Evolutionary conservation across 179 eudicot species (phyloP).

Genomic region (Heliamphora pulchella): DNA sequence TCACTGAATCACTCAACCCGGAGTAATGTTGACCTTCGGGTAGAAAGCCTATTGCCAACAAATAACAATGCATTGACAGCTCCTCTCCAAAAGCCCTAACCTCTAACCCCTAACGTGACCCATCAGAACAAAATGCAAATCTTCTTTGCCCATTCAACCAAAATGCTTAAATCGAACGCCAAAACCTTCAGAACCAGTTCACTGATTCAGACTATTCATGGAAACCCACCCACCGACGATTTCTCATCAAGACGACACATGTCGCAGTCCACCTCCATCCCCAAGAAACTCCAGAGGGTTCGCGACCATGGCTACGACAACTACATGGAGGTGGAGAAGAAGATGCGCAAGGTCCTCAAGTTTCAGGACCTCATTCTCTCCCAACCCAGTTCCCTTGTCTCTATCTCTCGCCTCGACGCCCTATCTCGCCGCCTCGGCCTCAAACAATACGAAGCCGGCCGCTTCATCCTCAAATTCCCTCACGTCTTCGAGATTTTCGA

Average conservation of each 20-base stretch:
- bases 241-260: conserved; percentile 15
- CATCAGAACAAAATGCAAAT: background rate
- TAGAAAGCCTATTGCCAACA: too few species aligned
- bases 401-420: conserved; percentile 38
- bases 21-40: too few species aligned
- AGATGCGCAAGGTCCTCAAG: conserved; percentile 40
- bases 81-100: conserved; percentile 29
- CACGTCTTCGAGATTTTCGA: conserved; percentile 48
- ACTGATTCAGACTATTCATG: conserved; percentile 6
- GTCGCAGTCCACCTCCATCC: conserved; percentile 46
- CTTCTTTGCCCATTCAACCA: conserved; percentile 3
- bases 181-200: background rate
- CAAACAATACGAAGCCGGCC: conserved; percentile 40
- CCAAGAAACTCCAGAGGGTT: conserved; percentile 34
- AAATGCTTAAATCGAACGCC: conserved; percentile 16
- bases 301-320: conserved; percentile 50
- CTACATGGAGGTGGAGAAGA: conserved; percentile 51
- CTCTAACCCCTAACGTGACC: conserved; percentile 5
- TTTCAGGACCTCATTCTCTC: conserved; percentile 41
- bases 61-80: too few species aligned
- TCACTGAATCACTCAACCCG: too few species aligned
- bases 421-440: conserved; percentile 36
- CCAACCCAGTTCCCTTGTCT: conserved; percentile 30
- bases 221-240: background rate
- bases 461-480: conserved; percentile 46